Percentiles rank a stretch among this genome's conserved stretches.
phyloP scores from a whole-genome alignment of 352 stramenopile genomes.

The Globisporangium sylvaticum region DNA sequence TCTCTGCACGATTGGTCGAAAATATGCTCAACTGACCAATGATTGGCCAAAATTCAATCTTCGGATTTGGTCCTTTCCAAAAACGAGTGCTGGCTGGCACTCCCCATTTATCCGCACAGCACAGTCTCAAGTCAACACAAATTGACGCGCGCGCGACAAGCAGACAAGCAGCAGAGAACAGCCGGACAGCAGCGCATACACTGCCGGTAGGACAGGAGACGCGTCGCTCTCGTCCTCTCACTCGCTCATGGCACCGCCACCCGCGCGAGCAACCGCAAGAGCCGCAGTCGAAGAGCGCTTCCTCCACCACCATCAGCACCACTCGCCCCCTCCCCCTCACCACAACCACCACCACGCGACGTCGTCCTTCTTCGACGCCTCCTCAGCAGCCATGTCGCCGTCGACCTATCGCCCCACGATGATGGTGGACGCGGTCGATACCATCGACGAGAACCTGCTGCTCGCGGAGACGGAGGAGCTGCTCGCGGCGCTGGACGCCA shows the following conservation, averaged over 20 bases:
- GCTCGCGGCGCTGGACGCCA: constrained; percentile 16
- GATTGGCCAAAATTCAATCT: not conserved
- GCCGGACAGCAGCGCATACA: too few relatives aligned
- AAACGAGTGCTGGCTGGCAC: not conserved
- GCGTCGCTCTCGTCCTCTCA: not conserved
- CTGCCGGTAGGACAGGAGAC: not conserved
- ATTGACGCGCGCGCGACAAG: not conserved
- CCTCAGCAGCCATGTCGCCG: not conserved
- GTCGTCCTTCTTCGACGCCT: not conserved
- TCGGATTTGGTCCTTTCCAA: not conserved
- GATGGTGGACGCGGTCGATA: not conserved
- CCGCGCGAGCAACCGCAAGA: not conserved
- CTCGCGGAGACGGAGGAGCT: constrained; percentile 18
- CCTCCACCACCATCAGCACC: not conserved
- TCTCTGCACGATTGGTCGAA: not conserved
- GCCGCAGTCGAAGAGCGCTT: not conserved
- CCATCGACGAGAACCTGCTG: constrained; percentile 19
- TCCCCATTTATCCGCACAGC: not conserved
- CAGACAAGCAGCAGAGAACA: not conserved
- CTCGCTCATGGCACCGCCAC: not conserved
- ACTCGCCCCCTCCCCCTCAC: not conserved
- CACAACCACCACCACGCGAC: too few relatives aligned
- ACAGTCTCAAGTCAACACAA: not conserved
- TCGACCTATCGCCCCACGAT: not conserved
- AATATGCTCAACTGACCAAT: not conserved